Percentiles rank a stretch among this genome's conserved stretches.
These are phyloP conservation scores for Casuarina equisetifolia DNA, from an alignment of 306 rosid species.

Conservation along the genomic window DNA sequence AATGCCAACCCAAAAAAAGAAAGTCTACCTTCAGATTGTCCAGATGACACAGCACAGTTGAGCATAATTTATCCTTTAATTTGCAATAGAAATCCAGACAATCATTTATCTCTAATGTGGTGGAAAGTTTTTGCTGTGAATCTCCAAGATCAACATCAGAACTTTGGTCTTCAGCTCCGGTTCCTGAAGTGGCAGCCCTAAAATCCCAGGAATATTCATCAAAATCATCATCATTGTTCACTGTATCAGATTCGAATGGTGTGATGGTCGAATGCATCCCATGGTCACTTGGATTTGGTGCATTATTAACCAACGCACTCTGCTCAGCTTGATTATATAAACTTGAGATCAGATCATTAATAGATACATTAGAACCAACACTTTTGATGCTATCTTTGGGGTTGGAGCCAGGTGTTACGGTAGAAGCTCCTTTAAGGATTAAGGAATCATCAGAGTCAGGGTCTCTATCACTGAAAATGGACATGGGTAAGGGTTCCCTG, in stretches of 20 bases:
- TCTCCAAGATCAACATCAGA: conserved; percentile 38
- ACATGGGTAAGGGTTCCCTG: conserved; percentile 70
- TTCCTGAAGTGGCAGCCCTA: conserved; percentile 56
- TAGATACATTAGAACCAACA: conserved; percentile 50
- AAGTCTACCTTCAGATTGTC: conserved; percentile 58
- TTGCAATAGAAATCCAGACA: conserved; percentile 61
- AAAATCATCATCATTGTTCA: conserved; percentile 41
- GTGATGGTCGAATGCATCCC: conserved; percentile 28
- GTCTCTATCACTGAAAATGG: conserved; percentile 70
- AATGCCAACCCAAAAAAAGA: conserved; percentile 18
- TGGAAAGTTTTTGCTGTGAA: conserved; percentile 29
- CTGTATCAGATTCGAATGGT: conserved; percentile 42
- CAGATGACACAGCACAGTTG: conserved; percentile 48
- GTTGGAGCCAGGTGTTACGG: conserved; percentile 33
- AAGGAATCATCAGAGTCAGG: conserved; percentile 46
- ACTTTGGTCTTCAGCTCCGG: conserved; percentile 30
- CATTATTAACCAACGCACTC: conserved; percentile 35
- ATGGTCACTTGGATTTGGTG: conserved; percentile 47
- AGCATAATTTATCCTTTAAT: conserved; percentile 61
- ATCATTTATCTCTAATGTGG: conserved; percentile 44
- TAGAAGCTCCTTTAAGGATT: conserved; percentile 43
- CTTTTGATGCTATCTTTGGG: conserved; percentile 31
- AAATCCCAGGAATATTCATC: conserved; percentile 78
- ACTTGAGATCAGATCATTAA: conserved; percentile 72
- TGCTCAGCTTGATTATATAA: conserved; percentile 74